Conservation (phyloP, 805 yeast species). For the Suhomyces sp. region DNA sequence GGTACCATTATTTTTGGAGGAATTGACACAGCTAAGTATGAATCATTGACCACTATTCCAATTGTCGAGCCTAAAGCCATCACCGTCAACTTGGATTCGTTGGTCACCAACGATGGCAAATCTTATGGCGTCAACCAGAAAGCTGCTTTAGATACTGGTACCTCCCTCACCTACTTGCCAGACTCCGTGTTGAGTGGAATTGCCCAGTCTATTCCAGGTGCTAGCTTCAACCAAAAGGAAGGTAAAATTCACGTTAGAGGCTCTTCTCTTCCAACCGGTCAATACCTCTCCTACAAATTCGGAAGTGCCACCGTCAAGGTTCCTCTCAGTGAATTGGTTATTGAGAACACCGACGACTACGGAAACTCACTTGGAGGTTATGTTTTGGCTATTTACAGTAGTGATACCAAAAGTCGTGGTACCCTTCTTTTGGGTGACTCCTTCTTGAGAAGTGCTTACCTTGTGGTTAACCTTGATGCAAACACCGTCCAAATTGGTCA, state of each 20-base stretch:
- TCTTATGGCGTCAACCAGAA: neutral
- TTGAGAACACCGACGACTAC: constrained; percentile 1
- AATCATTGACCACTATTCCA: constrained; percentile 16
- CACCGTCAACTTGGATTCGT: constrained; percentile 2
- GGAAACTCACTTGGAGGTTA: no score
- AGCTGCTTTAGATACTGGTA: constrained; percentile 11
- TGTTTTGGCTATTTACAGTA: constrained; percentile 2
- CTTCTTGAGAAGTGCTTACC: constrained; percentile 61
- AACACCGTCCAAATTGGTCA: constrained; percentile 49
- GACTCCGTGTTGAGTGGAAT: neutral
- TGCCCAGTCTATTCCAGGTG: constrained; percentile 2
- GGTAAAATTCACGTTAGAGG: neutral
- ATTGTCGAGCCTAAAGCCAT: constrained; percentile 1
- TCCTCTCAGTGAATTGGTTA: constrained; percentile 8
- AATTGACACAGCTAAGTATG: constrained; percentile 25
- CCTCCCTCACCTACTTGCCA: constrained; percentile 8
- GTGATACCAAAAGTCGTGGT: neutral
- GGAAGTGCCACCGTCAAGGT: constrained; percentile 8
- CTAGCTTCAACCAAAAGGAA: neutral
- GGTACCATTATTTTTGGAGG: constrained; percentile 33
- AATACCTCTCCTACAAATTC: constrained; percentile 8
- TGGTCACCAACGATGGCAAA: constrained; percentile 10
- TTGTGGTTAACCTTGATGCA: constrained; percentile 63
- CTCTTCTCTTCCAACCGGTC: constrained; percentile 9
- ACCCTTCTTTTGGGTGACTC: constrained; percentile 60